Evolutionary conservation across 305 asterid genomes (phyloP).

Genomic region (Fraxinus paxiana): DNA sequence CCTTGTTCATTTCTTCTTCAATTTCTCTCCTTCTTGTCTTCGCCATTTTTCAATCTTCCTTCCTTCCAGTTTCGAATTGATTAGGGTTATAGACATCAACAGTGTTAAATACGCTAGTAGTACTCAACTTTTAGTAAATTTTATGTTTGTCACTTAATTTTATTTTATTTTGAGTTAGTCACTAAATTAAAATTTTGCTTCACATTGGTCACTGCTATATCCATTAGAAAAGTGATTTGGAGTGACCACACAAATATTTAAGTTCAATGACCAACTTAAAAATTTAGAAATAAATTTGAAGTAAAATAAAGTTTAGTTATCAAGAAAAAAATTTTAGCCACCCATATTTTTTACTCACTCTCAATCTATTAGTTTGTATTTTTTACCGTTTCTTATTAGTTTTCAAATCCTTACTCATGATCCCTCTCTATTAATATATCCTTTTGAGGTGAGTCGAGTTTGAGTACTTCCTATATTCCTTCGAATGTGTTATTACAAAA

Average conservation of each 20-base stretch:
- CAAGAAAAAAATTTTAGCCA: background rate
- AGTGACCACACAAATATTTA: background rate
- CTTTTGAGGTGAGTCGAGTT: background rate
- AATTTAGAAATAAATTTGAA: background rate
- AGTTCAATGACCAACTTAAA: background rate
- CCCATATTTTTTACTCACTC: background rate
- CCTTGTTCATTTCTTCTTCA: constrained; percentile 37
- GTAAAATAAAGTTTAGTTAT: too few relatives aligned
- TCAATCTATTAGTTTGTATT: background rate
- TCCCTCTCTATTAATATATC: background rate
- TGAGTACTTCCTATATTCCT: background rate
- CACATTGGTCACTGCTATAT: background rate
- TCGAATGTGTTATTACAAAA: background rate
- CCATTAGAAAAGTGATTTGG: background rate
- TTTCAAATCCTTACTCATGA: too few relatives aligned
- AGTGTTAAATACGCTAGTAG: background rate
- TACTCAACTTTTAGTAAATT: background rate
- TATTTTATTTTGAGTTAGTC: background rate
- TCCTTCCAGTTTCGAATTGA: background rate
- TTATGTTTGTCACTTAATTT: too few relatives aligned
- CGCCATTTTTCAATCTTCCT: constrained; percentile 33
- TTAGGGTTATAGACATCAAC: constrained; percentile 18
- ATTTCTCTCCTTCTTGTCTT: constrained; percentile 34
- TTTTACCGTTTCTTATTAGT: background rate
- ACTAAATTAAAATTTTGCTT: background rate